Base-by-base conservation (phyloP, 2,329 filamentous ascomycete genomes). In the Teratosphaeria zuluensis region DNA sequence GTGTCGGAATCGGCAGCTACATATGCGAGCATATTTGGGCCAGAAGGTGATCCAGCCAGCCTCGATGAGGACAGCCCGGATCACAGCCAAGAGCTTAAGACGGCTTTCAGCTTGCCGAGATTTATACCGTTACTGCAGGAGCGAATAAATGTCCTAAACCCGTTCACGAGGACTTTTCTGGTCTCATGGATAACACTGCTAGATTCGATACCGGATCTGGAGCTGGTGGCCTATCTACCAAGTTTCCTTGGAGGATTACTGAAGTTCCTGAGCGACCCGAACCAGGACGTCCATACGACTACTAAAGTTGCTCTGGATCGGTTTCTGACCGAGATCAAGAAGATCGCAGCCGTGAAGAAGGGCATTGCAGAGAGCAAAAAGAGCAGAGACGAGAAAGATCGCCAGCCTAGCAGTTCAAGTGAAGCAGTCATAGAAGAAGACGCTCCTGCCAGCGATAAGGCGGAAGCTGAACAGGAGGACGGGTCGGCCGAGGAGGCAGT, bases 41-140 rank as follows among this genome's bases (percentile, higher is more conserved):
- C 78, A 30, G 72, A 78, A 7, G 73, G 78, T 9, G 77, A 79
- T 19, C 74, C 75, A 51, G 79, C 79, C 62, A 77, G 80, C 53
- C 72, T 63, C 24, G 59, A 74, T 66, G 64, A 67, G 21, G 58
- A 63, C 32, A 64, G 64, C 4, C 64, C 68, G 19, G 74, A 74
- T 48, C 68, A 70, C 19, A 75, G 56, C 64, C 66, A 33, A 1
- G 78, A 81, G n/a, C 76, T 88, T 0, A 89, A 89, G 0, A 96
- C 89, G 0, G 94, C 94, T 16, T 99, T 99, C 73, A 97, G 92
- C 4, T 82, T 99, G 21, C 84, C 86, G 21, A 85, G 85, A 28
- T 99, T 99, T 73, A 94, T 99, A 55, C 94, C 95, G 0, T 80
- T 99, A 14, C 82, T 99, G 21, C 90, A 95, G 73, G 92, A 99